phyloP scores from a whole-genome alignment of 1,284 basidiomycete genomes.

The Peniophora sp. region DNA sequence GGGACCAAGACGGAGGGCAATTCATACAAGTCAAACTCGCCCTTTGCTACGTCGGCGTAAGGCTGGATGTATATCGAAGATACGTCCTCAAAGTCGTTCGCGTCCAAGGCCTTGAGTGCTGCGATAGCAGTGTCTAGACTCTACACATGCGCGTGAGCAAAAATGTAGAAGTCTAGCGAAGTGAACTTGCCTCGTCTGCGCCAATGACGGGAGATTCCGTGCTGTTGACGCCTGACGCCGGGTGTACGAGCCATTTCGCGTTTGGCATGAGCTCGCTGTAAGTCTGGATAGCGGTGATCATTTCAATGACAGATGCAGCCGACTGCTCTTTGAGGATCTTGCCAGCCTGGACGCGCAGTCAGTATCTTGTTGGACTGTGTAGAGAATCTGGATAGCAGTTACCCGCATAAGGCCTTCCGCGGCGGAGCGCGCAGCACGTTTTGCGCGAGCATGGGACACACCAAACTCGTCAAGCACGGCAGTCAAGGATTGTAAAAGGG shows the following conservation, averaged over 20 bases:
- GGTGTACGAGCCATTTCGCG: conserved; percentile 56
- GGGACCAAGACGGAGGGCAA: conserved; percentile 79
- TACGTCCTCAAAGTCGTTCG: conserved; percentile 47
- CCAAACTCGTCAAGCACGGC: conserved; percentile 86
- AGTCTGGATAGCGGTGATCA: conserved; percentile 57
- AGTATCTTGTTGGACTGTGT: background rate
- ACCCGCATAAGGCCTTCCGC: conserved; percentile 84
- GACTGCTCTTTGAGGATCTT: conserved; percentile 44
- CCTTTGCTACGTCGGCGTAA: conserved; percentile 43
- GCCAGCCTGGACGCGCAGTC: conserved; percentile 41
- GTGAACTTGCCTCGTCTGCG: conserved; percentile 38
- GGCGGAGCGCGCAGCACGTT: conserved; percentile 80
- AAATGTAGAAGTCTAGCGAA: background rate
- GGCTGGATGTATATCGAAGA: conserved; percentile 60
- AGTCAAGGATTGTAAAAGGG: conserved; percentile 74
- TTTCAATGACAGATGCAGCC: conserved; percentile 44
- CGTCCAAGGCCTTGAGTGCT: conserved; percentile 45
- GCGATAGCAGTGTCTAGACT: conserved; percentile 56
- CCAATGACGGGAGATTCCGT: conserved; percentile 34
- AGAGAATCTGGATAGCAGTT: conserved; percentile 16
- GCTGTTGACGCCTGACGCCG: conserved; percentile 42
- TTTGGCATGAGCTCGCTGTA: conserved; percentile 54
- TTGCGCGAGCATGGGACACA: conserved; percentile 79
- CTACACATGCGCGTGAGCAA: conserved; percentile 25
- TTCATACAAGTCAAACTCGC: conserved; percentile 48